Evolutionary conservation across 1,284 basidiomycete species (phyloP).

Genomic region (Leccinum pseudoinsigne): DNA sequence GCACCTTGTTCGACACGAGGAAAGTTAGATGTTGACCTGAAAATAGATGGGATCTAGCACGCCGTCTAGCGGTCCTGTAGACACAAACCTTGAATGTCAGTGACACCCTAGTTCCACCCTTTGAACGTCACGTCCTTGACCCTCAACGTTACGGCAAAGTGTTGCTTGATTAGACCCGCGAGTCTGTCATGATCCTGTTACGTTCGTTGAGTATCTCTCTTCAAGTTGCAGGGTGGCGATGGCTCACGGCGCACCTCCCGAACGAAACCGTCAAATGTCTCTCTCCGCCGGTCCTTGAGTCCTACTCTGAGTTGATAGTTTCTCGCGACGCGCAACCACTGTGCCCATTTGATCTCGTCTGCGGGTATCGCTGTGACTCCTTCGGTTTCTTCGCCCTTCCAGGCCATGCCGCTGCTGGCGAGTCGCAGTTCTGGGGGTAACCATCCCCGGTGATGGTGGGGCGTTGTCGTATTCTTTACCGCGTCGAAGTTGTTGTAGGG

Average conservation of each 20-base stretch:
- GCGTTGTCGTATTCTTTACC: too few species aligned
- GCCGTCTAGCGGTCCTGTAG: background rate
- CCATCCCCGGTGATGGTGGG: too few species aligned
- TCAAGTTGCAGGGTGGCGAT: too few species aligned
- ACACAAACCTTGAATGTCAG: conserved; percentile 85
- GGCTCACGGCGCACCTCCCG: conserved; percentile 63
- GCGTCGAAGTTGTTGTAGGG: too few species aligned
- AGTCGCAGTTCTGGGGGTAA: conserved; percentile 76
- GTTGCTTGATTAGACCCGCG: conserved; percentile 74
- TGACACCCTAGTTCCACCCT: conserved; percentile 99
- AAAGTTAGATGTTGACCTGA: conserved; percentile 90
- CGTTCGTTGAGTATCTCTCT: background rate
- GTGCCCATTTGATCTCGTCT: conserved; percentile 81
- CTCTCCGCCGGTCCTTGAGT: conserved; percentile 72
- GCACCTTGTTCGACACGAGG: conserved; percentile 85
- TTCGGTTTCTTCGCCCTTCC: conserved; percentile 79
- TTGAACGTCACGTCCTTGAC: conserved; percentile 86
- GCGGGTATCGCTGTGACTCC: conserved; percentile 67
- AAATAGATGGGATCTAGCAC: conserved; percentile 6
- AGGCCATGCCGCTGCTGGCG: conserved; percentile 87
- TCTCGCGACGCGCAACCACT: conserved; percentile 91
- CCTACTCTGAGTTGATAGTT: conserved; percentile 89
- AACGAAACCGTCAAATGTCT: conserved; percentile 94
- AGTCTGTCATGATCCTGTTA: conserved; percentile 81
- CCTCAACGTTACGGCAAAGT: conserved; percentile 87